Percentiles rank a stretch among this genome's conserved stretches.
Evolutionary conservation across 1,284 basidiomycete genomes (phyloP).

Genomic region (Irpex sp.): DNA sequence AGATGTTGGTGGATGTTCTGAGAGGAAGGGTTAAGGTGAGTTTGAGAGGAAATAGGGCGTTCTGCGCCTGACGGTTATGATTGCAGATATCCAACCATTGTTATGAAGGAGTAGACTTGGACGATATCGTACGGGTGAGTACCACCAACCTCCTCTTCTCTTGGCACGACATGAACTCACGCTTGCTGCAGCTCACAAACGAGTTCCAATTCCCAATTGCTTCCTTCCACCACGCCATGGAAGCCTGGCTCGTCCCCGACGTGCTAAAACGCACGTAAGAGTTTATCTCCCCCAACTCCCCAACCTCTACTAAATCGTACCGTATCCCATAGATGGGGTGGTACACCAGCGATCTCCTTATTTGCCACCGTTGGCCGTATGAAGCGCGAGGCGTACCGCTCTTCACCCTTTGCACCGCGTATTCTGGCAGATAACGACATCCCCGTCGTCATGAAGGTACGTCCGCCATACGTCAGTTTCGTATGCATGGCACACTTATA

Average conservation of each 20-base stretch:
- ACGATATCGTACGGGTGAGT: constrained; percentile 64
- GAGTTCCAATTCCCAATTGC: constrained; percentile 82
- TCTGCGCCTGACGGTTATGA: too few relatives aligned
- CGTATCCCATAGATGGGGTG: constrained; percentile 27
- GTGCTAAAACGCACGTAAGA: constrained; percentile 68
- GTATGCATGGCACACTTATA: not conserved
- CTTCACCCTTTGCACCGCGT: constrained; percentile 79
- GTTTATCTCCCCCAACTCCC: constrained; percentile 11
- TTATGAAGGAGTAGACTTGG: constrained; percentile 35
- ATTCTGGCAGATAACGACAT: constrained; percentile 76
- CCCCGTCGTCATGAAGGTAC: constrained; percentile 76
- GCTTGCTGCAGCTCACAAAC: constrained; percentile 49
- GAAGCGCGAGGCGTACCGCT: constrained; percentile 84
- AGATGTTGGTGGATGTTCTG: constrained; percentile 84
- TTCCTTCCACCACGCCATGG: constrained; percentile 84
- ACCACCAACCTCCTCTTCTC: not conserved
- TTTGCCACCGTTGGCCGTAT: constrained; percentile 68
- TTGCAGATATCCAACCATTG: constrained; percentile 74
- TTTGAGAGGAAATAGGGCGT: too few relatives aligned
- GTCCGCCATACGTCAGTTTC: not conserved
- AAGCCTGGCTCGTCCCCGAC: constrained; percentile 81
- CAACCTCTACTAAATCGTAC: constrained; percentile 1
- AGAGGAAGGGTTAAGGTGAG: constrained; percentile 71
- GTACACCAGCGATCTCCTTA: constrained; percentile 71
- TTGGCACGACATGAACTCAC: not conserved